A percentile compares a stretch with the other conserved stretches of the same genome.
These are phyloP conservation scores for Pseudozyma hubeiensis DNA, from an alignment of 1,284 basidiomycete genomes.

Conservation along the genomic window DNA sequence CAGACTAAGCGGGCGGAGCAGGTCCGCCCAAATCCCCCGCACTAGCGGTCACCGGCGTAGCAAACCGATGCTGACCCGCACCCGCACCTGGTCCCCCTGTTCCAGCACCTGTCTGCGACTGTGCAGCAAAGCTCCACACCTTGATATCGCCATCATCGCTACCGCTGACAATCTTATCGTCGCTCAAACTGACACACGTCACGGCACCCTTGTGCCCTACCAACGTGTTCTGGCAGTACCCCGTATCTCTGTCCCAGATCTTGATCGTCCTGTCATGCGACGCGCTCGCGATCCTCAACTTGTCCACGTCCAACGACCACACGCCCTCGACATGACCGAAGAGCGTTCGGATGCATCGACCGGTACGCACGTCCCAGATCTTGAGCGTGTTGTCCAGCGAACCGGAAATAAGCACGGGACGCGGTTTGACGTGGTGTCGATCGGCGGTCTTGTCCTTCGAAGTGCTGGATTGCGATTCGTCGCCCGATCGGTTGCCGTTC, in stretches of 20 bases:
- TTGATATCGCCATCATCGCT: constrained; percentile 84
- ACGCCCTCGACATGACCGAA: constrained; percentile 95
- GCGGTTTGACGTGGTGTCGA: constrained; percentile 18
- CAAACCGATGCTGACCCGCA: constrained; percentile 8
- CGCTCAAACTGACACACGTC: constrained; percentile 87
- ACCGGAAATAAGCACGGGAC: constrained; percentile 83
- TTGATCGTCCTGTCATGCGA: constrained; percentile 89
- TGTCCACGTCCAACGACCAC: constrained; percentile 93
- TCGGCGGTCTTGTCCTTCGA: constrained; percentile 8
- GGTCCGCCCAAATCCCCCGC: constrained; percentile 12
- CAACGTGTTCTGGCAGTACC: constrained; percentile 86
- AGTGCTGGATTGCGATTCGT: constrained; percentile 8
- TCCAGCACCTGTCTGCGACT: not conserved
- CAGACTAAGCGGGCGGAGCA: constrained; percentile 5
- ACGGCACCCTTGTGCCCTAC: constrained; percentile 95
- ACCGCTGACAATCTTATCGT: constrained; percentile 95
- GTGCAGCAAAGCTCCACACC: constrained; percentile 62
- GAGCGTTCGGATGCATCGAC: constrained; percentile 81
- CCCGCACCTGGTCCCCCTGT: not conserved
- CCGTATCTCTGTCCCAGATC: constrained; percentile 93
- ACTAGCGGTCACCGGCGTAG: not conserved
- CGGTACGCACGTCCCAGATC: constrained; percentile 93
- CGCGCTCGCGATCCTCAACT: constrained; percentile 88
- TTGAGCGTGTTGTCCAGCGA: constrained; percentile 96
- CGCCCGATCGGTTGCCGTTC: constrained; percentile 15